Conservation (phyloP, 495 filamentous ascomycete species). For the Cercophora sp. region DNA sequence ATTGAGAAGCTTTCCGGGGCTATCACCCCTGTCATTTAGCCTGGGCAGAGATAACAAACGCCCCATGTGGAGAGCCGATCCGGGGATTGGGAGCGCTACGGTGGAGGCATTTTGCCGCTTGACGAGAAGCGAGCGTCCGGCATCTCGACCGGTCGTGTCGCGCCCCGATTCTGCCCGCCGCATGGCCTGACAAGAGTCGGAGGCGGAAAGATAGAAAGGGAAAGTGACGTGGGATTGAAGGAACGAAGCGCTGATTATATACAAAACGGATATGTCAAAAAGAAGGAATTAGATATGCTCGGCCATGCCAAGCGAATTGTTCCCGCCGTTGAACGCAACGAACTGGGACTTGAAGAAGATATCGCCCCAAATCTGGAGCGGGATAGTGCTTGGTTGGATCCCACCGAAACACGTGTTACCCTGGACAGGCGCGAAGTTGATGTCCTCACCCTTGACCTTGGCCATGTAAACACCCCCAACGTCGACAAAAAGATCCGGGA, state of each 20-base stretch:
- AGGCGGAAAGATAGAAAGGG: background rate
- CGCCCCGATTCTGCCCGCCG: too few species aligned
- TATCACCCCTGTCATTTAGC: too few species aligned
- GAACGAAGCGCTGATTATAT: background rate
- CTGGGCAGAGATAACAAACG: too few species aligned
- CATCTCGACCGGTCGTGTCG: too few species aligned
- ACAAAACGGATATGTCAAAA: background rate
- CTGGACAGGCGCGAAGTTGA: constrained; percentile 62
- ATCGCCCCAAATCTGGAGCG: constrained; percentile 72
- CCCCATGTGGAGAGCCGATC: too few species aligned
- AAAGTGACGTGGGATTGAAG: background rate
- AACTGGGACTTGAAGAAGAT: constrained; percentile 77
- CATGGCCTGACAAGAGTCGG: too few species aligned
- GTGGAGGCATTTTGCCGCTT: too few species aligned
- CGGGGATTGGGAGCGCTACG: too few species aligned
- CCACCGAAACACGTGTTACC: constrained; percentile 61
- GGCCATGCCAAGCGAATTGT: constrained; percentile 58
- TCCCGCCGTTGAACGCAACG: constrained; percentile 70
- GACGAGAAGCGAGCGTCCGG: too few species aligned
- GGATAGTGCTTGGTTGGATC: constrained; percentile 58
- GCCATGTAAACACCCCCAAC: constrained; percentile 58
- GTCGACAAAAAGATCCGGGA: constrained; percentile 66
- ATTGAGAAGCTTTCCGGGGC: too few species aligned
- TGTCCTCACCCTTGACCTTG: constrained; percentile 58
- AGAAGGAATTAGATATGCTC: constrained; percentile 34